Base-by-base conservation (phyloP, 2,329 filamentous ascomycete species). In the Fusarium sp. region DNA sequence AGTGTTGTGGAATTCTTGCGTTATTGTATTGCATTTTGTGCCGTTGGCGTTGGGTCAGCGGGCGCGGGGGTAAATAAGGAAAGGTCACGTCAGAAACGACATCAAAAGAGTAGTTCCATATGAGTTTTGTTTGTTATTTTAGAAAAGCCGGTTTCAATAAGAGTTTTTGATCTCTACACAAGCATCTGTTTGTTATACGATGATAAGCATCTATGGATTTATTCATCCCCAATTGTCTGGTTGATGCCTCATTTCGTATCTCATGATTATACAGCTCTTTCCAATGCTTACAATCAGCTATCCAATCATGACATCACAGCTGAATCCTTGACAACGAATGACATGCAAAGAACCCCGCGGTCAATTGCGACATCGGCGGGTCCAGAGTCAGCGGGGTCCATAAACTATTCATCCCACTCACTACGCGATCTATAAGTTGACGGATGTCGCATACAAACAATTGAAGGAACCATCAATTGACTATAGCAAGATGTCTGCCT, bases 401-500 rank as follows among this genome's bases (percentile, higher is more conserved):
- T 39, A 8, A 28, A 58, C 28, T 41, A 37, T 43, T 56, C 18
- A 51, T 41, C 30, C 34, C 5, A 5, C 10, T 37, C 34, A 37
- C 18, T n/a, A n/a, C 18, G 10, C 10, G 34, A 37, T 37, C 9
- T 37, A 37, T 37, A 37, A 31, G 30, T 30, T 30, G 28, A 30
- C 28, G 28, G 28, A 28, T 28, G 28, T 13, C 28, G 28, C 28
- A 28, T 28, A 28, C 28, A 28, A 28, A 3, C 28, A 28, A 28
- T 28, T 28, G 28, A 21, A 7, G 28, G 28, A 14, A 30, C 2
- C 6, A 30, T 7, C 28, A 30, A 30, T 30, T 30, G 28, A 30
- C 13, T 34, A n/a, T n/a, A 25, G 23, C 78, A 64, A 28, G 25
- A 87, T 87, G 84, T 75, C 84, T 55, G 66, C 83, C 41, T 95